These are phyloP conservation scores for Tetrapisispora arboricola DNA, from an alignment of 805 yeast genomes.

Conservation along the genomic window DNA sequence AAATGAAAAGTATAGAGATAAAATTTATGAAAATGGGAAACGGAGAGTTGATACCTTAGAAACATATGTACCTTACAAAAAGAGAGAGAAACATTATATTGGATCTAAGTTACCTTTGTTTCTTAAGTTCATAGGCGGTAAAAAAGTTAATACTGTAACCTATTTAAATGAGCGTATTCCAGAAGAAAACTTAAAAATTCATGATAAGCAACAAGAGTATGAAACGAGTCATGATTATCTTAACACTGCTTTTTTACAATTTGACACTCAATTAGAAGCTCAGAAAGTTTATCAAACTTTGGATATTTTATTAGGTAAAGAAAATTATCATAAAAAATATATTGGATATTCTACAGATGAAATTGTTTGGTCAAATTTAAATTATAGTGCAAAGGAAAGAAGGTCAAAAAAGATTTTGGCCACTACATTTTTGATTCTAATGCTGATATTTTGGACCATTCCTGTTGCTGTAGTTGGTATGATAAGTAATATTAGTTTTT, in stretches of 20 bases:
- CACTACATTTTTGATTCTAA: conserved; percentile 47
- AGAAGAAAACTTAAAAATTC: conserved; percentile 58
- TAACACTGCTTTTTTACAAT: conserved; percentile 71
- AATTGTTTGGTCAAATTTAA: conserved; percentile 70
- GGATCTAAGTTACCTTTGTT: conserved; percentile 32
- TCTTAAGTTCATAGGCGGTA: conserved; percentile 37
- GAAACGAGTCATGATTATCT: conserved; percentile 38
- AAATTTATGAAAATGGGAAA: conserved; percentile 28
- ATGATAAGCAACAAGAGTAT: conserved; percentile 43
- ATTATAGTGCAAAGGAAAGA: conserved; percentile 48
- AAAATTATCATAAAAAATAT: conserved; percentile 34
- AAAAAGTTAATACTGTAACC: conserved; percentile 71
- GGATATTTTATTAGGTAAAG: conserved; percentile 40
- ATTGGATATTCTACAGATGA: conserved; percentile 74
- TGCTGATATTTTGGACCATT: conserved; percentile 86
- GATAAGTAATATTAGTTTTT: conserved; percentile 73
- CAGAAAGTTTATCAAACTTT: conserved; percentile 84
- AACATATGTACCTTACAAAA: conserved; percentile 57
- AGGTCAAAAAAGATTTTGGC: conserved; percentile 48
- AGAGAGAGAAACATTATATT: conserved; percentile 75
- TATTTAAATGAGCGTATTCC: conserved; percentile 59
- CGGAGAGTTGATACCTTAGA: conserved; percentile 47
- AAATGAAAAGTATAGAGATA: conserved; percentile 37
- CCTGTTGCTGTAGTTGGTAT: conserved; percentile 98
- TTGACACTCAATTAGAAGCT: conserved; percentile 75